These are phyloP conservation scores for Dorcoceras hygrometricum DNA, from an alignment of 257 asterid species.

Conservation along the genomic window DNA sequence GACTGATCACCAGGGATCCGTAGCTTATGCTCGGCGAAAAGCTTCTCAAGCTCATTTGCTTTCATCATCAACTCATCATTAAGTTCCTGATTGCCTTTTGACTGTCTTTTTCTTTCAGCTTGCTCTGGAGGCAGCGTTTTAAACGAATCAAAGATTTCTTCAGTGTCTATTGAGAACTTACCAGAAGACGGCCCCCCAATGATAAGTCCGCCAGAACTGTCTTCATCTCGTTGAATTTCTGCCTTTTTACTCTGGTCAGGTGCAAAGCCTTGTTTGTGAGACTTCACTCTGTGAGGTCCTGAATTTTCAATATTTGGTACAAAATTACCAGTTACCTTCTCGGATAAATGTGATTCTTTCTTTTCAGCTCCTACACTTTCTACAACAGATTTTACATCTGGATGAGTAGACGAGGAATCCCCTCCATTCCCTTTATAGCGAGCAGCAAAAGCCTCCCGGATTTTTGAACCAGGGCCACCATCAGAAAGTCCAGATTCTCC, in stretches of 20 bases:
- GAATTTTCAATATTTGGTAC: slow-evolving; percentile 44
- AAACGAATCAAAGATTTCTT: slow-evolving; percentile 42
- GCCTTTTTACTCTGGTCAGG: slow-evolving; percentile 44
- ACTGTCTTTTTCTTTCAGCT: slow-evolving; percentile 56
- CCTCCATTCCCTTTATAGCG: slow-evolving; percentile 43
- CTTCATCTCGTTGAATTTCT: slow-evolving; percentile 39
- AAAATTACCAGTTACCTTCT: slow-evolving; percentile 35
- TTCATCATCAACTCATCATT: slow-evolving; percentile 82
- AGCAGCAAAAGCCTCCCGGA: slow-evolving; percentile 43
- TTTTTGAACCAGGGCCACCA: slow-evolving; percentile 41
- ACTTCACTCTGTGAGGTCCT: slow-evolving; percentile 44
- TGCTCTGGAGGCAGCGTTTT: slow-evolving; percentile 55
- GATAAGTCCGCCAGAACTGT: slow-evolving; percentile 34
- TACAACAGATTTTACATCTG: slow-evolving; percentile 34
- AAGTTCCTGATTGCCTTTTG: slow-evolving; percentile 84
- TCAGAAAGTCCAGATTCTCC: slow-evolving; percentile 38
- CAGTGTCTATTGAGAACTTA: slow-evolving; percentile 41
- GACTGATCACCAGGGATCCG: slow-evolving; percentile 72
- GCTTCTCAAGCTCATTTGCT: slow-evolving; percentile 93
- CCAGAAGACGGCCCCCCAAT: slow-evolving; percentile 37
- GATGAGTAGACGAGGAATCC: slow-evolving; percentile 37
- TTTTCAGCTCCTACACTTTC: slow-evolving; percentile 38
- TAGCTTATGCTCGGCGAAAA: slow-evolving; percentile 73
- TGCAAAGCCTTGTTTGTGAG: slow-evolving; percentile 37
- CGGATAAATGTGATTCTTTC: slow-evolving; percentile 32